phyloP scores from a whole-genome alignment of 1,284 basidiomycete species.

The Leccinum subspadiceum region DNA sequence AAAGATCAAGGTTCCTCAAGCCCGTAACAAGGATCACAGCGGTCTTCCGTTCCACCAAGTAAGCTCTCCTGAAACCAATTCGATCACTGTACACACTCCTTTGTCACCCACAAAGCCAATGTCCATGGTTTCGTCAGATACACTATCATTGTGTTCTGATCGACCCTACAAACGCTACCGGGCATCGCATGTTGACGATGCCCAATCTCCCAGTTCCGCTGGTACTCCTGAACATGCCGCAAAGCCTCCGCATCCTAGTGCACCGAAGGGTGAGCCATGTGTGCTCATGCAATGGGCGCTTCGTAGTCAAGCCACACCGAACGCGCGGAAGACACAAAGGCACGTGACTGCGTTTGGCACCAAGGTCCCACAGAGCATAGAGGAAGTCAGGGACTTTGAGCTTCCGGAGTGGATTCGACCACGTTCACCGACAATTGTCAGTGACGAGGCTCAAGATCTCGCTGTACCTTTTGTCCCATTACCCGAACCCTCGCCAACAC shows the following conservation, averaged over 20 bases:
- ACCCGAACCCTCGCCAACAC: slow-evolving; percentile 5
- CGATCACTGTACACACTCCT: slow-evolving; percentile 10
- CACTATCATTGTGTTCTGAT: slow-evolving; percentile 29
- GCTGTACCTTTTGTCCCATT: slow-evolving; percentile 5
- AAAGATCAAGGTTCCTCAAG: slow-evolving; percentile 34
- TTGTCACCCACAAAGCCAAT: slow-evolving; percentile 28
- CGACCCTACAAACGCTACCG: slow-evolving; percentile 30
- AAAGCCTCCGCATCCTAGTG: slow-evolving; percentile 9
- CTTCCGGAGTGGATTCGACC: slow-evolving; percentile 44
- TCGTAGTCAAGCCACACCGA: slow-evolving; percentile 44
- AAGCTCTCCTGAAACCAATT: slow-evolving; percentile 22
- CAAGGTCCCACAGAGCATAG: slow-evolving; percentile 46
- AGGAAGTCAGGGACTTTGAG: slow-evolving; percentile 47
- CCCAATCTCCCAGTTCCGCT: slow-evolving; percentile 25
- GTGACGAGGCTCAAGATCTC: slow-evolving; percentile 9
- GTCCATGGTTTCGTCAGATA: slow-evolving; percentile 33
- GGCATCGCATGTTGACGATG: slow-evolving; percentile 14
- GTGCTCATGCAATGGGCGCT: slow-evolving; percentile 49
- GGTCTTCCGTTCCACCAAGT: slow-evolving; percentile 8
- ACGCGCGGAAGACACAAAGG: slow-evolving; percentile 50
- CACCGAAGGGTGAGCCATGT: slow-evolving; percentile 35
- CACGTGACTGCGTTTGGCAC: slow-evolving; percentile 56
- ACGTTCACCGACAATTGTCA: slow-evolving; percentile 18
- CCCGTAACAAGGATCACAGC: slow-evolving; percentile 22
- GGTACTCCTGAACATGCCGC: slow-evolving; percentile 19